Evolutionary conservation across 345 rosid genomes (phyloP), one percentile per base, ranked within the genome.

Genomic region (Brassica cretica): DNA sequence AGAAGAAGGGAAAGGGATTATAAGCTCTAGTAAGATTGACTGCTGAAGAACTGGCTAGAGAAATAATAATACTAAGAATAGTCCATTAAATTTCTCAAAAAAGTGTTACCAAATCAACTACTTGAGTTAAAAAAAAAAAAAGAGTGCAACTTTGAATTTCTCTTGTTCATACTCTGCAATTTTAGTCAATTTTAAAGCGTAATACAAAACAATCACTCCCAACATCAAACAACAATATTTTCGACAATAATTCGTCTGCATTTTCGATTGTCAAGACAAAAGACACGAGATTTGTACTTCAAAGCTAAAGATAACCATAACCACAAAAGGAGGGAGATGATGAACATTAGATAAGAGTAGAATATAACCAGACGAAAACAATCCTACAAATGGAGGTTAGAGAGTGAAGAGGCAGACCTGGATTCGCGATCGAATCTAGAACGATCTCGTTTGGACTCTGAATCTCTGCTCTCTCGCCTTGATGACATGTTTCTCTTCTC

Each of bases 341-440:
- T 37, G 44, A 37, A 37, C 44, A 37, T 37, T 11, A 64, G 6
- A 51, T 33, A 75, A 49, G 49, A 72, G 60, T 39, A 58, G n/a
- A 30, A 72, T n/a, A n/a, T n/a, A n/a, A n/a, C n/a, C n/a, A n/a
- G n/a, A n/a, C n/a, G n/a, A n/a, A n/a, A n/a, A n/a, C n/a, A n/a
- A 44, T 35, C 51, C 0, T 3, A 6, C 7, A 35, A 75, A 8
- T n/a, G 0, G 49, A 77, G 41, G n/a, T 8, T 41, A 76, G 15
- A 46, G 51, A 56, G 46, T 11, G 65, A 68, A 16, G 71, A 71
- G 7, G 67, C 2, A n/a, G 61, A 90, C 93, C 93, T 86, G 83
- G 90, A 82, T 69, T 86, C 91, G 30, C 87, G 79, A 82, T 88
- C 91, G 59, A 85, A 19, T 66, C 82, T 79, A 10, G 89, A 87